Evolutionary conservation across 108 stramenopile species (phyloP).

Genomic region (Schizochytrium sp.): DNA sequence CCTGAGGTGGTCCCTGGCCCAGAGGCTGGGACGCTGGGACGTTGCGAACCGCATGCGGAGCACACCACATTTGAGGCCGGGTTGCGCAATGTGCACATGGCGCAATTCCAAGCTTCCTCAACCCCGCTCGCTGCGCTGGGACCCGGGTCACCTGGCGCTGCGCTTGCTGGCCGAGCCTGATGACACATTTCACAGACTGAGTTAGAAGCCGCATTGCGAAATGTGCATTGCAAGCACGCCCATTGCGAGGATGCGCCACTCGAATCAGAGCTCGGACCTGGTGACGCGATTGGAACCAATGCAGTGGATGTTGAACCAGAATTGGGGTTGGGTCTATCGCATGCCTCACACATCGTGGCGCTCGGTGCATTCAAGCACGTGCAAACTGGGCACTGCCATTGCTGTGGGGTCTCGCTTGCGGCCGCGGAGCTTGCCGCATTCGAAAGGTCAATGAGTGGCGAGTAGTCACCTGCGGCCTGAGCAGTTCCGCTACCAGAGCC

Average conservation of each 20-base stretch:
- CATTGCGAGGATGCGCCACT: background rate
- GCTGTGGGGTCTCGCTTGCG: background rate
- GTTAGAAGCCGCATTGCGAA: background rate
- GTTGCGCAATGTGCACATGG: background rate
- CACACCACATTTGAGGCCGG: background rate
- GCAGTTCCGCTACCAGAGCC: too few relatives aligned
- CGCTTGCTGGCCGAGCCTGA: background rate
- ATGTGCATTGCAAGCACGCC: background rate
- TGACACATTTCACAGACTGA: background rate
- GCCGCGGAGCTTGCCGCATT: background rate
- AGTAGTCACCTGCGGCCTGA: too few relatives aligned
- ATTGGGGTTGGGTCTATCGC: background rate
- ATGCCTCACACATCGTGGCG: background rate
- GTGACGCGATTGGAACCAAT: background rate
- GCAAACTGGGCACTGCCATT: background rate
- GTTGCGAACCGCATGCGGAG: background rate
- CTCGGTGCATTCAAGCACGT: background rate
- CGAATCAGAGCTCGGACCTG: background rate
- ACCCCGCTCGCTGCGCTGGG: too few relatives aligned
- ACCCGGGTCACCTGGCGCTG: background rate
- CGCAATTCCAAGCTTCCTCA: background rate
- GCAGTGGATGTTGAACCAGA: background rate
- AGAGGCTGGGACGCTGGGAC: background rate
- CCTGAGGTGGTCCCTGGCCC: too few relatives aligned
- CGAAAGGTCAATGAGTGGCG: too few relatives aligned